A percentile compares a stretch with the other conserved stretches of the same genome.
These are phyloP conservation scores for Pestalotiopsis fici DNA, from an alignment of 2,329 filamentous ascomycete genomes.

Conservation along the genomic window DNA sequence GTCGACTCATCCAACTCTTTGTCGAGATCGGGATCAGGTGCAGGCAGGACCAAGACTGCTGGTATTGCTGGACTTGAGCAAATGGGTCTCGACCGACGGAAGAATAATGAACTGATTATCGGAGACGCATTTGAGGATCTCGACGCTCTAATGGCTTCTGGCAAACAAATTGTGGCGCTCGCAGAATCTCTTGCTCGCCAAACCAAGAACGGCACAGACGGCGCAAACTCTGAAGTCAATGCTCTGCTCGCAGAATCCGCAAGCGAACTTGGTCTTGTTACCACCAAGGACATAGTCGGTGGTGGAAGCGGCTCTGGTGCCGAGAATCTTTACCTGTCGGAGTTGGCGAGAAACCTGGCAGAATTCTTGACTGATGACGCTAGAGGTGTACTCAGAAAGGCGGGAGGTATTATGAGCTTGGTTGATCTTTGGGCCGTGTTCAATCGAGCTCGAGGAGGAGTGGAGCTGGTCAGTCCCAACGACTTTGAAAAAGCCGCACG, in stretches of 20 bases:
- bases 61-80: slow-evolving; percentile 93
- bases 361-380: slow-evolving; percentile 88
- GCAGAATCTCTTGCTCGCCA: slow-evolving; percentile 84
- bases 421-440: slow-evolving; percentile 95
- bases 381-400: slow-evolving; percentile 72
- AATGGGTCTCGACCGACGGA: slow-evolving; percentile 78
- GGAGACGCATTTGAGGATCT: slow-evolving; percentile 94
- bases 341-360: slow-evolving; percentile 80
- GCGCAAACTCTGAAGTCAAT: slow-evolving; percentile 68
- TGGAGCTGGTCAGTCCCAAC: slow-evolving; percentile 87
- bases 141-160: slow-evolving; percentile 94
- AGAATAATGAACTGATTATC: slow-evolving; percentile 91
- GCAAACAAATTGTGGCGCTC: slow-evolving; percentile 92
- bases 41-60: slow-evolving; percentile 60
- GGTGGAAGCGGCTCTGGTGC: slow-evolving; percentile 64
- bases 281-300: slow-evolving; percentile 90
- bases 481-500: slow-evolving; percentile 90
- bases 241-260: slow-evolving; percentile 79
- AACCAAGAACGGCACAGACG: slow-evolving; percentile 53
- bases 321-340: slow-evolving; percentile 86
- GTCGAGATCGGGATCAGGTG: slow-evolving; percentile 21
- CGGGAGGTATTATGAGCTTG: slow-evolving; percentile 85
- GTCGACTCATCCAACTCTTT: slow-evolving; percentile 36
- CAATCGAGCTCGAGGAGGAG: slow-evolving; percentile 88
- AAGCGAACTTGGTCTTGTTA: slow-evolving; percentile 83